Conservation (phyloP, 2,329 filamentous ascomycete species). For the Chaetomium strumarium region DNA sequence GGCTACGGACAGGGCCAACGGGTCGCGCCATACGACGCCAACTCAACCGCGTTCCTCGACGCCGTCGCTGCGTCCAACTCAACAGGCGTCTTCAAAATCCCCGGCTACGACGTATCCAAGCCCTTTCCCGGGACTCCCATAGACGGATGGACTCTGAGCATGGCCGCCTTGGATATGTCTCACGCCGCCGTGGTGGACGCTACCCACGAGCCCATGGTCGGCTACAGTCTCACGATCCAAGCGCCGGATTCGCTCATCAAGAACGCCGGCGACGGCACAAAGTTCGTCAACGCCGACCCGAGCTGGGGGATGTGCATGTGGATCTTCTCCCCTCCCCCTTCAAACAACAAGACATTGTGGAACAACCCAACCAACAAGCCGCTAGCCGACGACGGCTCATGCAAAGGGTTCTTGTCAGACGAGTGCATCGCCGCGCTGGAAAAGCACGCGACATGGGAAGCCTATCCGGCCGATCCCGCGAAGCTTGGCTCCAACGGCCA, state of each 20-base stretch:
- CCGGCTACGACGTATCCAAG: constrained; percentile 15
- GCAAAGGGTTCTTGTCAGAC: constrained; percentile 14
- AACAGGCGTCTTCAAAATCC: constrained; percentile 10
- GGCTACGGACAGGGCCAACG: constrained; percentile 7
- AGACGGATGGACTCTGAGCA: constrained; percentile 12
- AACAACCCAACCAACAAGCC: constrained; percentile 16
- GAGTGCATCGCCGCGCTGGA: constrained; percentile 14
- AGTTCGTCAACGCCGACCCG: constrained; percentile 9
- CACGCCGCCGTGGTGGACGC: background rate
- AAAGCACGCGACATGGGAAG: background rate
- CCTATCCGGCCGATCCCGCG: background rate
- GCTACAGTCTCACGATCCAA: constrained; percentile 8
- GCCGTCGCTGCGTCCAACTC: constrained; percentile 9
- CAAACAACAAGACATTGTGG: background rate
- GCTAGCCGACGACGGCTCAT: constrained; percentile 14
- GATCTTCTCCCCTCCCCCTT: constrained; percentile 3
- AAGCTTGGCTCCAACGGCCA: background rate
- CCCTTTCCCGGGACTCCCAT: constrained; percentile 10
- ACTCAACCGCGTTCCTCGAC: constrained; percentile 9
- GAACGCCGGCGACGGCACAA: constrained; percentile 1
- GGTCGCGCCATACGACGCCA: constrained; percentile 11
- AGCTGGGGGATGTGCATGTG: constrained; percentile 19
- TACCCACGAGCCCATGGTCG: constrained; percentile 1
- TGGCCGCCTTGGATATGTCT: constrained; percentile 11
- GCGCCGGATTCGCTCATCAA: constrained; percentile 7